phyloP scores from a whole-genome alignment of 495 filamentous ascomycete genomes.

The Talaromyces ruber region DNA sequence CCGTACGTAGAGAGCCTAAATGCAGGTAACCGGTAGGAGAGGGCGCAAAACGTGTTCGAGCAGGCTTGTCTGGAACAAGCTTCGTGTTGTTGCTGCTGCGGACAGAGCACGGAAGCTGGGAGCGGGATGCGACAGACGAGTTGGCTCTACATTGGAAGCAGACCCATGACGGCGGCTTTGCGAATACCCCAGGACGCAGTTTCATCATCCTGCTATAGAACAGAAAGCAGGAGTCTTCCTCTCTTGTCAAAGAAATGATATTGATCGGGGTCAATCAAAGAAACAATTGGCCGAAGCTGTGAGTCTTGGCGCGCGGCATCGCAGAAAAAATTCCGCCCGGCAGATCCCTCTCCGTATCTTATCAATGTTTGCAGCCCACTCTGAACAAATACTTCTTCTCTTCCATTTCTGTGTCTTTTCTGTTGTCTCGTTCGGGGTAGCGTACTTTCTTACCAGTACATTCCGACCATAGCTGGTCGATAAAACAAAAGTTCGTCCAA shows the following conservation, averaged over 20 bases:
- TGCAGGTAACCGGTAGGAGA: conserved; percentile 93
- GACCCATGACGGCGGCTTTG: conserved; percentile 31
- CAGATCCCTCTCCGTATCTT: conserved; percentile 1
- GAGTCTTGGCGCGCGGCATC: background rate
- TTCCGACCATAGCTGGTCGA: background rate
- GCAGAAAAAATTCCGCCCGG: conserved; percentile 1
- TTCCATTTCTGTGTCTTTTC: background rate
- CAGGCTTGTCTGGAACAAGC: conserved; percentile 54
- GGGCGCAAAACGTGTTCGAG: conserved; percentile 88
- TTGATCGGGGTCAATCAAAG: background rate
- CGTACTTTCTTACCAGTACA: background rate
- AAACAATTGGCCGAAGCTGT: background rate
- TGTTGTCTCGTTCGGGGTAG: background rate
- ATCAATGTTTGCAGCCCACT: background rate
- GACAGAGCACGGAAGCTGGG: conserved; percentile 10
- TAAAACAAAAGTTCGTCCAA: background rate
- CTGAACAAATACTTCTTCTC: background rate
- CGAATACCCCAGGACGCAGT: conserved; percentile 14
- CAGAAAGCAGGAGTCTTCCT: background rate
- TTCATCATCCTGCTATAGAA: conserved; percentile 15
- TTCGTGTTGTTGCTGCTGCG: conserved; percentile 22
- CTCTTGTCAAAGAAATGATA: background rate
- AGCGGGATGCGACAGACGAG: conserved; percentile 19
- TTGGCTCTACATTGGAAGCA: conserved; percentile 30
- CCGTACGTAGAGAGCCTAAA: conserved; percentile 83